These are phyloP conservation scores for Chrysosporium queenslandicum DNA, from an alignment of 2,329 filamentous ascomycete species.

Conservation along the genomic window DNA sequence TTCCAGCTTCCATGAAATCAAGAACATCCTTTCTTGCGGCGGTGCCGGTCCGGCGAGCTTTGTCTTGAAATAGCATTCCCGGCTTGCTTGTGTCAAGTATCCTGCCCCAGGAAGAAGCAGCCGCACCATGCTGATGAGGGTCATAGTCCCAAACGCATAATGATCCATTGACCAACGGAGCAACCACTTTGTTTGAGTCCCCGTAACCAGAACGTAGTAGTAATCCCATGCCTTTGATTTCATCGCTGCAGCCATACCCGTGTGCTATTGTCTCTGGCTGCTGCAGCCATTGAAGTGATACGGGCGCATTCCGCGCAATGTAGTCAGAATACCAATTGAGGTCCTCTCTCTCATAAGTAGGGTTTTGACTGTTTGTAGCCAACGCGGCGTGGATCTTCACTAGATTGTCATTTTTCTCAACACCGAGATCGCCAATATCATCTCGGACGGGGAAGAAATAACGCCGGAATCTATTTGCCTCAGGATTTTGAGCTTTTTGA, in stretches of 20 bases:
- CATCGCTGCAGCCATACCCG: constrained; percentile 37
- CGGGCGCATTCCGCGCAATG: constrained; percentile 65
- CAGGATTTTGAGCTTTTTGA: constrained; percentile 41
- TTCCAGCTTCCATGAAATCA: constrained; percentile 49
- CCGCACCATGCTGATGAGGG: constrained; percentile 22
- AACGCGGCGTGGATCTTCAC: not conserved
- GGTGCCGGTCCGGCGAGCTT: constrained; percentile 49
- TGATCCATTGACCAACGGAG: constrained; percentile 75
- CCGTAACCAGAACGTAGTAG: constrained; percentile 47
- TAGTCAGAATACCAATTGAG: constrained; percentile 85
- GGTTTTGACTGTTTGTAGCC: constrained; percentile 54
- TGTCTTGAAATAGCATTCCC: not conserved
- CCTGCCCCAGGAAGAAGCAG: constrained; percentile 39
- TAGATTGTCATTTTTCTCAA: not conserved
- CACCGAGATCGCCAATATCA: not conserved
- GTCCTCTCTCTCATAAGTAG: constrained; percentile 55
- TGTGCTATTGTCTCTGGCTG: constrained; percentile 39
- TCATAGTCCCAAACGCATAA: constrained; percentile 78
- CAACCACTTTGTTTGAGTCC: constrained; percentile 54
- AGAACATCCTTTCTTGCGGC: constrained; percentile 17
- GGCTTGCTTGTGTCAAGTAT: constrained; percentile 53
- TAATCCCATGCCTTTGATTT: constrained; percentile 64
- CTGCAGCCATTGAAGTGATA: constrained; percentile 69
- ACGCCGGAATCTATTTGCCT: not conserved
- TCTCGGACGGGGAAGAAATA: not conserved